Base-by-base conservation (phyloP, 2,329 filamentous ascomycete species). In the Calonectria montana region DNA sequence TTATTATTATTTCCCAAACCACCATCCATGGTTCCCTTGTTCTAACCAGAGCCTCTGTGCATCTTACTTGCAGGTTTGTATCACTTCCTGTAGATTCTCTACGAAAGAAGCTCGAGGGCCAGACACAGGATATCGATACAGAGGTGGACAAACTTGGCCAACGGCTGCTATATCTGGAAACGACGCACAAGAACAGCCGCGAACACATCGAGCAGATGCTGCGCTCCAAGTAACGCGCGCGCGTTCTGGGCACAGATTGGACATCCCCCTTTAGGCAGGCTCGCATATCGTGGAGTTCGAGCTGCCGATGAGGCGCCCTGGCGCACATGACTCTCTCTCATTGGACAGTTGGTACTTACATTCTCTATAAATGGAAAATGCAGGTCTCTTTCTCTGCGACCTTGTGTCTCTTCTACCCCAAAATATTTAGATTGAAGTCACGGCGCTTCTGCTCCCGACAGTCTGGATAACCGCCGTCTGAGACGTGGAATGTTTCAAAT, bases 131-230 rank as follows among this genome's bases (percentile, higher is more conserved):
- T 65, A 86, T 96, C 74, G 93, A 95, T 78, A 88, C 89, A 31
- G 96, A 98, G 78, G 91, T 98, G 73, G 89, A 93, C 47, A 93
- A 93, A 75, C 85, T 98, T 75, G 92, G 94, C 77, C 97, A 98
- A 89, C 95, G 94, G 83, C 87, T 98, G 79, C 91, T 96, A 78
- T 98, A 98, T 81, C 88, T 98, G 53, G 96, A 98, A 86, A 97
- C 95, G 70, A 98, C 97, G 62, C 94, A 95, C 82, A 95, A 97
- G 87, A 99, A 98, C 81, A 98, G 95, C 84, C 92, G 93, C 78
- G 92, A 96, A 76, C 95, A 98, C 81, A 93, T 98, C 77, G 93
- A 98, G 82, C 93, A 95, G 83, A 96, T 98, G 81, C 89, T 98
- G 31, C 77, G 80, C 90, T 90, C 81, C 85, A 89, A 84, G 66